Base-by-base conservation (phyloP, 176 grass and related monocot species). In the Phoenix roebelenii region DNA sequence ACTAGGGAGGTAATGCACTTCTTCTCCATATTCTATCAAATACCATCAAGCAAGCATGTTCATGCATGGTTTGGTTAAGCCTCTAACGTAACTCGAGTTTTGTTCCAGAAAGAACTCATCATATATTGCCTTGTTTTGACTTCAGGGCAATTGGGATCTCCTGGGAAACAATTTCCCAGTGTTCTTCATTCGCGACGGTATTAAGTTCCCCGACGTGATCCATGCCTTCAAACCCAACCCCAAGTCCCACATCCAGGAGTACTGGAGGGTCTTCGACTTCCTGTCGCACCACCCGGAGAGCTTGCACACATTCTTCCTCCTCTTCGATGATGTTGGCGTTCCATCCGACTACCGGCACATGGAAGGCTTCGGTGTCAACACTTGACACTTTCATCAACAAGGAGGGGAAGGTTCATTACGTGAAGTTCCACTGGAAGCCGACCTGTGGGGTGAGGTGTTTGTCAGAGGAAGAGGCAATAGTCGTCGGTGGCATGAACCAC, bases 161-260 rank as follows among this genome's bases (percentile, higher is more conserved):
- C 79, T 95, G 0, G 90, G 90, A 5, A 95, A 95, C 79, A 89
- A 95, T 76, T 95, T 95, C 85, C 90, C 90, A 0, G 90, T 95
- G 48, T 95, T 95, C 65, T 95, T 95, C 82, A 89, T 95, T 68
- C 89, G 89, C 52, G 89, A 95, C 57, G 89, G 85, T 2, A 95
- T 95, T 69, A 72, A 95, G 68, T 95, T 95, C 76, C 90, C 90
- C 14, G 90, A 95, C 66, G 85, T 95, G 9, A 89, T 95, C 58
- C 90, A 95, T 29, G 90, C 90, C 14, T 89, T 95, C 85, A 95
- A 95, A 59, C 90, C 90, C 14, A 89, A 95, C 79, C 90, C 90
- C 0, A 57, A 52, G 14, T 95, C 90, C 0, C 90, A 95, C 60
- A 67, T 95, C 0, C 90, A 95, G 70, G 90, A 95, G 73, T 89